These are phyloP conservation scores for Botryotinia calthae DNA, from an alignment of 2,329 filamentous ascomycete genomes.

Conservation along the genomic window DNA sequence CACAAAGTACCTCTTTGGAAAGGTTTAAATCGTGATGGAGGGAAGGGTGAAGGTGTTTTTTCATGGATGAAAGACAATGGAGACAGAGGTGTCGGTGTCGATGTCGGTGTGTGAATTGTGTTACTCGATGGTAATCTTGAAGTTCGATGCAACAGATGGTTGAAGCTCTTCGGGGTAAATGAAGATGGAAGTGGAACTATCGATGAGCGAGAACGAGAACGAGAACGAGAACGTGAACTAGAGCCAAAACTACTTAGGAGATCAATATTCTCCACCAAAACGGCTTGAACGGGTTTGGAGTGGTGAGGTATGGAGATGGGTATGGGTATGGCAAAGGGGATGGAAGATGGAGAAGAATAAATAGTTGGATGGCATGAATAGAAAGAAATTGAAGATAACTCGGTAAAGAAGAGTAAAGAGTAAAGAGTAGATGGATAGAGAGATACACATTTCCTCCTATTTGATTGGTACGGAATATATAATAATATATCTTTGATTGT, in stretches of 20 bases:
- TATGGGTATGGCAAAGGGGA: background rate
- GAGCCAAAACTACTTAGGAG: background rate
- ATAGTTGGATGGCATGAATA: background rate
- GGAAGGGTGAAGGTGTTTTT: background rate
- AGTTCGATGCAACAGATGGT: background rate
- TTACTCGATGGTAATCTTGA: background rate
- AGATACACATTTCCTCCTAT: background rate
- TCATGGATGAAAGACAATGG: background rate
- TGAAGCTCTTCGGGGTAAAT: background rate
- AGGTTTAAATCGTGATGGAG: background rate
- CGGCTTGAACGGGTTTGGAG: background rate
- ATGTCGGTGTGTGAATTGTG: background rate
- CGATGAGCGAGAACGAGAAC: background rate
- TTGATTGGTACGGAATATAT: background rate
- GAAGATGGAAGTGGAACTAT: no score
- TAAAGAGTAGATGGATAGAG: background rate
- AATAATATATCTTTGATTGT: background rate
- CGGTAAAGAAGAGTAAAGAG: background rate
- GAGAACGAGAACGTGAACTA: background rate
- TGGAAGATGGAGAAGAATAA: background rate
- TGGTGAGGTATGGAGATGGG: background rate
- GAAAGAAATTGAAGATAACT: background rate
- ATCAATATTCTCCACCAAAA: background rate
- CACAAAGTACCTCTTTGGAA: conserved; percentile 48
- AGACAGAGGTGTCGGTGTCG: background rate